A percentile compares a stretch with the other conserved stretches of the same genome.
These are phyloP conservation scores for Orobanche coerulescens DNA, from an alignment of 257 asterid genomes.

Conservation along the genomic window DNA sequence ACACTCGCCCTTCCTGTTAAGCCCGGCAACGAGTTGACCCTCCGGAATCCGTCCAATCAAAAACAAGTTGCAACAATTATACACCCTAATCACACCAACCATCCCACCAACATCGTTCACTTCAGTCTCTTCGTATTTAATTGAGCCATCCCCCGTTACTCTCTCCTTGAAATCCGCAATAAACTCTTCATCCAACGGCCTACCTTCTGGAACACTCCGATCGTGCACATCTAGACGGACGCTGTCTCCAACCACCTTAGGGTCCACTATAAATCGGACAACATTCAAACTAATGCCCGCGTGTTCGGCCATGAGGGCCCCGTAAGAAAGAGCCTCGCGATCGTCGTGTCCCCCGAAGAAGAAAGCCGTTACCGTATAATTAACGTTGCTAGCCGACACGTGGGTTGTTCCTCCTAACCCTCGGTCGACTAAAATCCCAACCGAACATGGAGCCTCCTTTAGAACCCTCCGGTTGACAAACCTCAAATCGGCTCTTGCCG, in stretches of 20 bases:
- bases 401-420: conserved; percentile 67
- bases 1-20: conserved; percentile 37
- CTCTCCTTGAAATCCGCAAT: conserved; percentile 30
- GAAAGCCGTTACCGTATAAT: conserved; percentile 37
- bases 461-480: conserved; percentile 57
- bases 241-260: conserved; percentile 22
- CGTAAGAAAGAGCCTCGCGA: conserved; percentile 57
- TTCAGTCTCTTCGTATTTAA: conserved; percentile 38
- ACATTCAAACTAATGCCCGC: conserved; percentile 41
- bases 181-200: conserved; percentile 39
- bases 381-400: conserved; percentile 46
- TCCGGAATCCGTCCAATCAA: conserved; percentile 56
- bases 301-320: conserved; percentile 67
- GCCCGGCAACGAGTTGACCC: conserved; percentile 36
- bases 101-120: conserved; percentile 26
- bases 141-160: conserved; percentile 29
- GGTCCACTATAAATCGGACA: conserved; percentile 32
- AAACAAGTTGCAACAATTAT: conserved; percentile 42
- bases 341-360: conserved; percentile 67
- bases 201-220: conserved; percentile 15
- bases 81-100: conserved; percentile 25
- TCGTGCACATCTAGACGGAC: conserved; percentile 25
- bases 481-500: conserved; percentile 44
- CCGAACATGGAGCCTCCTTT: conserved; percentile 56
- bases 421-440: conserved; percentile 55